Percentiles rank a stretch among this genome's conserved stretches.
phyloP scores from a whole-genome alignment of 305 asterid species.

The Plantago lanceolata region DNA sequence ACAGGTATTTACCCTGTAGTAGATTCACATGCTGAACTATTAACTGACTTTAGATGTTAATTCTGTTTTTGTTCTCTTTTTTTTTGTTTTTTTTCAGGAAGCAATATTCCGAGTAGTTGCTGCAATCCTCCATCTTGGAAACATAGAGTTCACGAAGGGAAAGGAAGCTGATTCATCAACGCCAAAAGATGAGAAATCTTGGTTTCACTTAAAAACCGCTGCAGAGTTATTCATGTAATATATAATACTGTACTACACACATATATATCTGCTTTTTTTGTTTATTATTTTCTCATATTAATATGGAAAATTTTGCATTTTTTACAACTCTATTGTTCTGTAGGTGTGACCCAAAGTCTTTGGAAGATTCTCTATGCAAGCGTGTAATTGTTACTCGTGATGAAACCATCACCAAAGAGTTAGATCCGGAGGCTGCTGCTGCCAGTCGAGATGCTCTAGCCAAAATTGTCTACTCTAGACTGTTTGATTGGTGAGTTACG shows the following conservation, averaged over 20 bases:
- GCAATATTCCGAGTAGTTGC: conserved; percentile 96
- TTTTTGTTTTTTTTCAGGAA: conserved; percentile 65
- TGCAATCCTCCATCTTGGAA: conserved; percentile 95
- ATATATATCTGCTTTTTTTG: background rate
- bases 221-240: conserved; percentile 96
- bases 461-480: conserved; percentile 81
- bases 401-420: conserved; percentile 79
- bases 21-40: conserved; percentile 17
- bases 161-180: conserved; percentile 89
- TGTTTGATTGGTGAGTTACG: conserved; percentile 82
- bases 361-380: conserved; percentile 92
- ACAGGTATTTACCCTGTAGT: conserved; percentile 50
- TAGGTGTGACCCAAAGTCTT: conserved; percentile 90
- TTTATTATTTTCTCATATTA: no score
- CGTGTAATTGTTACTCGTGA: conserved; percentile 96
- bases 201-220: conserved; percentile 82
- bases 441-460: conserved; percentile 95
- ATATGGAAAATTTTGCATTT: conserved; percentile 12
- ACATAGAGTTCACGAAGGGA: conserved; percentile 84
- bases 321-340: conserved; percentile 20
- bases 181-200: conserved; percentile 91
- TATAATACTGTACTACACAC: conserved; percentile 17
- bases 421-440: conserved; percentile 88
- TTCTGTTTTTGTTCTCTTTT: conserved; percentile 17
- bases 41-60: background rate